Evolutionary conservation across 2,329 filamentous ascomycete genomes (phyloP), one percentile per base, ranked within the genome.

Genomic region (Penicillium sp.): DNA sequence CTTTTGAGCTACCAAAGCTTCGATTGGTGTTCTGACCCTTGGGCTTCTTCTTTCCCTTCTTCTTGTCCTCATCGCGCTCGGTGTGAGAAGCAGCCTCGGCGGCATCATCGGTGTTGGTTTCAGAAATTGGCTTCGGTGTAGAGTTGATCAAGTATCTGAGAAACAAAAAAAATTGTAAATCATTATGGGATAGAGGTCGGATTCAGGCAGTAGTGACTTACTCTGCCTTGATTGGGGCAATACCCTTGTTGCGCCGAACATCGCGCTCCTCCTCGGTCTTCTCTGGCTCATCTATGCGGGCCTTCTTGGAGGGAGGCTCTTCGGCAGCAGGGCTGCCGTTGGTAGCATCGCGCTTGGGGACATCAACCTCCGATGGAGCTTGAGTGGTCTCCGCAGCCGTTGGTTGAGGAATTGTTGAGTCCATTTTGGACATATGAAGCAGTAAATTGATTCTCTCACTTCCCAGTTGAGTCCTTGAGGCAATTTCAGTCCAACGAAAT

Each of bases 21-120:
- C 94, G 89, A 67, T 87, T 87, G 65, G 89, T 93, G 77, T 98
- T 97, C 77, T 97, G 93, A 37, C 91, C 91, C 48, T 82, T 83
- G 66, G 86, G 79, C 72, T 88, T 89, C 71, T 85, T 83, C 73
- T 85, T 84, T 67, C 85, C 75, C 63, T 68, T 69, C 64, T 84
- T 69, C 59, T 74, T 74, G 63, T 70, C 73, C 60, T 66, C 74
- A 52, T 75, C 72, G 45, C 73, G 73, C 28, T 79, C 75, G 55
- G 80, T 74, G 56, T 82, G 77, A 60, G 78, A 77, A 56, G 83
- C 83, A 37, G 84, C 83, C 73, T 87, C 87, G 58, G 86, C 84
- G 58, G 84, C 84, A 71, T 88, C 85, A 65, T 86, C 84, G 55
- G 84, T 80, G 33, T 78, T 76, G 7, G 69, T 71, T 55, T 77